Percentiles rank a stretch among this genome's conserved stretches.
Evolutionary conservation across 139 green algal genomes (phyloP).

Genomic region (Axilococcus clingmanii): DNA sequence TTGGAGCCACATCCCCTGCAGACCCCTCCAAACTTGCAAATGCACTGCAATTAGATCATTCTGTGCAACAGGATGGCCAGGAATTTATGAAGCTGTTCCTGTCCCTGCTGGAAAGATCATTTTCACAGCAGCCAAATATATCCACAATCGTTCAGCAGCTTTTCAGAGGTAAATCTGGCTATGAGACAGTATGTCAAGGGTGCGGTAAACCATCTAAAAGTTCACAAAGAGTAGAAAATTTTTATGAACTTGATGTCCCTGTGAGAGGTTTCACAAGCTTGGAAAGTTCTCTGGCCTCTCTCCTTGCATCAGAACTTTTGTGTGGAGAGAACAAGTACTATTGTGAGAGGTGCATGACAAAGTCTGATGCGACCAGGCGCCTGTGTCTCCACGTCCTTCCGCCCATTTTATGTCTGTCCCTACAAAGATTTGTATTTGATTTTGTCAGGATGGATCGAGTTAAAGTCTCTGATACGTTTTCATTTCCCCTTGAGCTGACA

Average conservation of each 20-base stretch:
- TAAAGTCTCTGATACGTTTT: slow-evolving; percentile 72
- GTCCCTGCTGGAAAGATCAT: slow-evolving; percentile 54
- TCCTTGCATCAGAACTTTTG: slow-evolving; percentile 58
- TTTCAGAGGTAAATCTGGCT: slow-evolving; percentile 61
- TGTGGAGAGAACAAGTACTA: slow-evolving; percentile 74
- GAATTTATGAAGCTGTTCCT: slow-evolving; percentile 94
- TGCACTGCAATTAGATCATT: slow-evolving; percentile 60
- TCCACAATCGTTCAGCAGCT: slow-evolving; percentile 14
- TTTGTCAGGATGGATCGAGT: slow-evolving; percentile 57
- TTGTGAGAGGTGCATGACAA: slow-evolving; percentile 62
- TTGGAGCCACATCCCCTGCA: slow-evolving; percentile 28
- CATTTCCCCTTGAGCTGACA: slow-evolving; percentile 56
- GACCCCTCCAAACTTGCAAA: slow-evolving; percentile 56
- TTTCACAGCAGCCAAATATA: slow-evolving; percentile 15
- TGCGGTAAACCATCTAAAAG: slow-evolving; percentile 39
- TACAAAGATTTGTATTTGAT: slow-evolving; percentile 92
- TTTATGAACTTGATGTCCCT: slow-evolving; percentile 81
- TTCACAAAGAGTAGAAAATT: slow-evolving; percentile 38
- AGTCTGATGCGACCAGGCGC: slow-evolving; percentile 59
- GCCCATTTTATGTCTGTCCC: slow-evolving; percentile 68
- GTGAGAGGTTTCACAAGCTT: slow-evolving; percentile 42
- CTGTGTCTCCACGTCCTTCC: slow-evolving; percentile 56
- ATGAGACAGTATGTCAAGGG: slow-evolving; percentile 59
- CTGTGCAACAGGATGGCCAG: slow-evolving; percentile 81
- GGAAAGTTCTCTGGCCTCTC: slow-evolving; percentile 25